These are phyloP conservation scores for Aurantiochytrium sp. DNA, from an alignment of 108 stramenopile genomes.

Conservation along the genomic window DNA sequence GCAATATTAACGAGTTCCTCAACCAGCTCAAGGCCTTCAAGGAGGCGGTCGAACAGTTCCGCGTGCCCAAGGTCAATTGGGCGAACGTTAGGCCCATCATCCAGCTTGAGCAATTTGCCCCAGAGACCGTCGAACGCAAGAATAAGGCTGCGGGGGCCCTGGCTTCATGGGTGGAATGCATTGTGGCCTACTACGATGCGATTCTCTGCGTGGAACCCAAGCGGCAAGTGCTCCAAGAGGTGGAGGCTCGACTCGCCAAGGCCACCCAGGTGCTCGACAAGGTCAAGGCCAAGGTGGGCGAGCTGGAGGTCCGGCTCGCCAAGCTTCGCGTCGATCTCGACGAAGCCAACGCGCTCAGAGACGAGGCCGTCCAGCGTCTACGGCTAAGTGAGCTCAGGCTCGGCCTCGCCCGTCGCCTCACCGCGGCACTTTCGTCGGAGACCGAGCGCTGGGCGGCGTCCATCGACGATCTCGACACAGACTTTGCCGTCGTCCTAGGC, in stretches of 20 bases:
- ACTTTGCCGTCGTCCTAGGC: constrained; percentile 65
- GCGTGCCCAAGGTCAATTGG: constrained; percentile 61
- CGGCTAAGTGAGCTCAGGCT: constrained; percentile 65
- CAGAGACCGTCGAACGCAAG: constrained; percentile 64
- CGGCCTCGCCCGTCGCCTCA: constrained; percentile 71
- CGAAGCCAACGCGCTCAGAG: constrained; percentile 46
- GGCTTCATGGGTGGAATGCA: constrained; percentile 70
- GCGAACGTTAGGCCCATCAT: constrained; percentile 64
- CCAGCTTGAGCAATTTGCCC: constrained; percentile 68
- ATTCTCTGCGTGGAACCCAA: constrained; percentile 73
- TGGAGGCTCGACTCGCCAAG: constrained; percentile 59
- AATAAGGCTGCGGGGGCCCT: constrained; percentile 71
- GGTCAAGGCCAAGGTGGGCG: constrained; percentile 42
- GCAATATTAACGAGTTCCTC: constrained; percentile 73
- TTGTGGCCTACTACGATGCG: constrained; percentile 74
- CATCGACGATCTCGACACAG: constrained; percentile 52
- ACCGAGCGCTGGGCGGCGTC: constrained; percentile 74
- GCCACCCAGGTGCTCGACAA: constrained; percentile 55
- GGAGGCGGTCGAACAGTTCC: constrained; percentile 56
- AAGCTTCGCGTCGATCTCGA: constrained; percentile 62
- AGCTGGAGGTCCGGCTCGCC: constrained; percentile 58
- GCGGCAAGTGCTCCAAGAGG: constrained; percentile 61
- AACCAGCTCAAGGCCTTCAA: constrained; percentile 67
- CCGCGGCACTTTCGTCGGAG: constrained; percentile 68
- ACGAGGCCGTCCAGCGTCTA: constrained; percentile 49